Base-by-base conservation (phyloP, 2,329 filamentous ascomycete genomes). In the Didymella pomorum region DNA sequence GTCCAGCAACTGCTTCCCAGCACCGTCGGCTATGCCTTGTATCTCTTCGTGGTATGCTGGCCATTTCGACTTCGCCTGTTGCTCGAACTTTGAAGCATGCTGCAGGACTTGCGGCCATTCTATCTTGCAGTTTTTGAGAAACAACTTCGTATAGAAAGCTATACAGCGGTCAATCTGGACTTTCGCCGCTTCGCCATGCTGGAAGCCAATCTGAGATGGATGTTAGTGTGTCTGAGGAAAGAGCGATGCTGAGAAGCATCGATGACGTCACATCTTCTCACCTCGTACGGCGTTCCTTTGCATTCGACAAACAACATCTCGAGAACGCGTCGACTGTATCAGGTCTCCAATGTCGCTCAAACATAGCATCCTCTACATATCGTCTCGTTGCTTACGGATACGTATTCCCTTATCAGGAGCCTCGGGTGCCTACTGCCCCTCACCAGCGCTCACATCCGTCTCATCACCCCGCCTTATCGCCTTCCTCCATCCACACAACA, bases 11-110 rank as follows among this genome's bases (percentile, higher is more conserved):
- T 76, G 62, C 8, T 80, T 68, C 0, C 67, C 72, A 0, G 84
- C 78, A 2, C 85, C 85, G 1, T 82, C 78, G 0, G 85, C 84
- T 39, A 87, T 79, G 11, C 84, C 87, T 49, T 66, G 61, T 72
- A 82, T 81, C 59, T 82, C 80, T 35, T 79, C 73, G 8, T 80
- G 71, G 54, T 79, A 80, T 1, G 66, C 70, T 1, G 79, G 80
- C 76, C 79, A 81, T 62, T 76, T 76, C 8, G 68, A 62, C 37
- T 76, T 70, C 1, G 86, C 77, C 0, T 79, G 73, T 7, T 74
- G 68, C 48, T 82, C 76, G 64, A 86, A 87, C 28, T 75, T 73
- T 18, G 78, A 70, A 0, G 84, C 83, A 18, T 80, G 72, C 2
- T 76, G 60, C 9, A 76, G 78, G 14, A 84, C 82, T 35, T 79